Evolutionary conservation across 176 grass and related monocot species (phyloP), one percentile per base, ranked within the genome.

Genomic region (Cocos nucifera): DNA sequence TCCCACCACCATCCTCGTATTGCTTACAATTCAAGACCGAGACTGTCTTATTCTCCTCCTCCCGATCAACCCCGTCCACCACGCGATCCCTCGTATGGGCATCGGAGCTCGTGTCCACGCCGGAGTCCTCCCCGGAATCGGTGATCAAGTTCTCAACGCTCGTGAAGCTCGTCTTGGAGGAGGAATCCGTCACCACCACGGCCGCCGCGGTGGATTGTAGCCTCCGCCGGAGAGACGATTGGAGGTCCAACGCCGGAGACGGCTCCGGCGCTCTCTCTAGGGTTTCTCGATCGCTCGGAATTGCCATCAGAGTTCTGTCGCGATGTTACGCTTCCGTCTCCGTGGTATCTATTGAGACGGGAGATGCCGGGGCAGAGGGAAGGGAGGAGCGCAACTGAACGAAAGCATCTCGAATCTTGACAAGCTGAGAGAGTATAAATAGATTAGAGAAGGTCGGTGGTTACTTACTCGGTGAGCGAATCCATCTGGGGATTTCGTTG

Each of bases 71-170:
- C 5, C 27, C 51, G 1, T 17, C n/a, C 0, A 4, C 20, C n/a
- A 56, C 54, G 29, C 69, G 64, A 49, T 69, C 24, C 54, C 19
- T 19, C 62, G 5, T 27, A 17, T 56, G 56, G n/a, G 44, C 58
- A 69, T 81, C 73, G 19, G 51, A 76, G 24, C 56, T 64, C 29
- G 32, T 64, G 6, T 25, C 71, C 10, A 51, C 29, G 32, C 65
- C 19, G 27, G 64, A 75, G 15, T 65, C 61, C 17, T 65, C 59
- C 17, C 3, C 60, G 22, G 49, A 55, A 4, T 32, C 50, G 4
- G 4, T 15, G 49, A 14, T 19, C n/a, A 17, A 56, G 15, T 19
- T 19, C 16, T 50, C 49, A 9, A 1, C 15, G 22, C 8, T 20
- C n/a, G 58, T 16, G 27, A 15, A 22, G 58, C 3, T 56, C 23